Evolutionary conservation across 306 rosid species (phyloP).

Genomic region (Lablab purpureus): DNA sequence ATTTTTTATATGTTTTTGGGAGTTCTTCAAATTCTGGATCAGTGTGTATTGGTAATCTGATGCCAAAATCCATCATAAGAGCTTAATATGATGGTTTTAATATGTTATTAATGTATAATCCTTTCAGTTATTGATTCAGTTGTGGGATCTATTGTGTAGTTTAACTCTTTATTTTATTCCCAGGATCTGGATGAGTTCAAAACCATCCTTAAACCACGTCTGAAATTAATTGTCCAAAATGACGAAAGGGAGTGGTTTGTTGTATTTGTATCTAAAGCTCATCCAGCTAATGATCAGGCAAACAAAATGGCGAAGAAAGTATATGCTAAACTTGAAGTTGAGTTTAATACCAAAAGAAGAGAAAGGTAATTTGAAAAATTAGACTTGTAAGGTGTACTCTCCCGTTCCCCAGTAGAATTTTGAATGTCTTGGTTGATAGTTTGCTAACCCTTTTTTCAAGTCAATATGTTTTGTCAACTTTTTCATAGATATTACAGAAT

Average conservation of each 20-base stretch:
- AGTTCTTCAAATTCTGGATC: not conserved
- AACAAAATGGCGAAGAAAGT: slow-evolving; percentile 87
- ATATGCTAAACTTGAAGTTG: slow-evolving; percentile 93
- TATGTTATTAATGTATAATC: slow-evolving; percentile 26
- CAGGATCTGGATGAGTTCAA: slow-evolving; percentile 98
- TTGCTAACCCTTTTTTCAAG: slow-evolving; percentile 18
- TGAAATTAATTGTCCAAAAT: slow-evolving; percentile 95
- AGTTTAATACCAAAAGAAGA: slow-evolving; percentile 91
- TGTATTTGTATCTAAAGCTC: slow-evolving; percentile 91
- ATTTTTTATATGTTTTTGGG: not conserved
- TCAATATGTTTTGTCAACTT: slow-evolving; percentile 34
- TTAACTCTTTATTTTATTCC: slow-evolving; percentile 47
- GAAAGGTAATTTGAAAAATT: slow-evolving; percentile 73
- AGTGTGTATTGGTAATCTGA: slow-evolving; percentile 30
- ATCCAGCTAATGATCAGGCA: slow-evolving; percentile 88
- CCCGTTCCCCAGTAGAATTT: slow-evolving; percentile 14
- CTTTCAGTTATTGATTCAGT: slow-evolving; percentile 27
- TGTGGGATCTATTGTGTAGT: slow-evolving; percentile 36
- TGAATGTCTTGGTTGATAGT: slow-evolving; percentile 14
- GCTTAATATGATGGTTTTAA: slow-evolving; percentile 27
- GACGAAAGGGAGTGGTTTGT: slow-evolving; percentile 99
- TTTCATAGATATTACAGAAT: slow-evolving; percentile 17
- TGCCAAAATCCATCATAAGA: slow-evolving; percentile 28
- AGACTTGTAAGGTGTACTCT: slow-evolving; percentile 16
- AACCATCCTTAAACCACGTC: slow-evolving; percentile 96